Base-by-base conservation (phyloP, 805 yeast genomes). In the Blastobotrys terrestris region DNA sequence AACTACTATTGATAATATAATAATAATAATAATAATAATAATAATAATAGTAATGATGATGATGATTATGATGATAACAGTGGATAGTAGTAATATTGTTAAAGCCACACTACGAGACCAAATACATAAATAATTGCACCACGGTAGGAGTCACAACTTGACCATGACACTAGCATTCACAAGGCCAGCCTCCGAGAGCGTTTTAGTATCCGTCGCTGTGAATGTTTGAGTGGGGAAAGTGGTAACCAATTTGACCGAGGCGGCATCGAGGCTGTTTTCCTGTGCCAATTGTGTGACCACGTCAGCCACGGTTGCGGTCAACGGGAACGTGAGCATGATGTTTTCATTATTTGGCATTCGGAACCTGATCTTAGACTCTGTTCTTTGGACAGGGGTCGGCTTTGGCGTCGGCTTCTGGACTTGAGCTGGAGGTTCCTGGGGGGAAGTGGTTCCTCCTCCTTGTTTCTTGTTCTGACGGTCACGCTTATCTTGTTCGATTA, bases 401-500 rank as follows among this genome's bases (percentile, higher is more conserved):
- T 1, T 54, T 45, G 62, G 55, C 13, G 58, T 46, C 3, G 63
- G 21, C 3, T 20, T 39, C 16, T 7, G 18, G 35, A 31, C 31
- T 3, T 62, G 13, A 3, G 62, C 48, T 7, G 61, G 47, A 1
- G 57, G 49, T 3, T 60, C 35, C 1, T 57, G 48, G 4, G 62
- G 20, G 2, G 52, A 42, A 5, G 55, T 41, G 19, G 55, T 8
- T 3, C 50, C 53, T 2, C 54, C 18, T 7, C 50, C 50, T 31
- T 53, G 51, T 46, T 39, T 26, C 46, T 49, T 55, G 16, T 42
- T 48, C 50, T 56, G 40, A 53, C 72, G 58, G 20, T 65, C 67
- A 16, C 61, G 55, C 50, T 58, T 62, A 45, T 68, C 72, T n/a
- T 67, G 70, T 50, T 66, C 72, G 49, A 68, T 68, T 48, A 60